phyloP scores from a whole-genome alignment of 345 rosid species.

The Gynandropsis gynandra region DNA sequence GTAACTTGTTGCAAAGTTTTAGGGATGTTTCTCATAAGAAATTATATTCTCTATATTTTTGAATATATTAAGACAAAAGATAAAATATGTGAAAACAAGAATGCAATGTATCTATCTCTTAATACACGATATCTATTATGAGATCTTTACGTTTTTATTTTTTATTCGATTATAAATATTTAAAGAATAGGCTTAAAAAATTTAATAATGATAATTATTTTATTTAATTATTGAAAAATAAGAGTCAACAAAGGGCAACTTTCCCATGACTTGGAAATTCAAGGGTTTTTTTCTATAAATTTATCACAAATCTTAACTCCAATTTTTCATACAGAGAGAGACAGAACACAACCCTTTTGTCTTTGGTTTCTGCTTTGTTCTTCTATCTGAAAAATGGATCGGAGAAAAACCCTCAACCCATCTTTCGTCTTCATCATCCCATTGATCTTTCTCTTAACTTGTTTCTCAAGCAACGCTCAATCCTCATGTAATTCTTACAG shows the following conservation, averaged over 20 bases:
- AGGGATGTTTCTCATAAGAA: too few relatives aligned
- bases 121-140: too few relatives aligned
- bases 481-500: constrained; percentile 28
- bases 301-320: background rate
- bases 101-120: too few relatives aligned
- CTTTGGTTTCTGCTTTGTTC: too few relatives aligned
- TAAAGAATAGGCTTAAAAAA: too few relatives aligned
- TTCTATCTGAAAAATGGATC: constrained; percentile 13
- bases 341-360: background rate
- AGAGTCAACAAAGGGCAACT: constrained; percentile 27
- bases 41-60: too few relatives aligned
- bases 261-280: constrained; percentile 7
- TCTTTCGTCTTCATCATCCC: constrained; percentile 16
- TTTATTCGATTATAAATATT: too few relatives aligned
- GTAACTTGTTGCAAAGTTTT: too few relatives aligned
- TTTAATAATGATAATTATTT: too few relatives aligned
- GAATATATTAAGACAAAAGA: too few relatives aligned
- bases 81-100: too few relatives aligned
- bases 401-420: constrained; percentile 14
- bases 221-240: background rate
- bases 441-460: constrained; percentile 11
- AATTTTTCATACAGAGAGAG: constrained; percentile 7
- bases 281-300: constrained; percentile 19
- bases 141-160: too few relatives aligned
- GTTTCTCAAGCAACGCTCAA: constrained; percentile 16